Base-by-base conservation (phyloP, 2,329 filamentous ascomycete genomes). In the Botrytis fragariae region DNA sequence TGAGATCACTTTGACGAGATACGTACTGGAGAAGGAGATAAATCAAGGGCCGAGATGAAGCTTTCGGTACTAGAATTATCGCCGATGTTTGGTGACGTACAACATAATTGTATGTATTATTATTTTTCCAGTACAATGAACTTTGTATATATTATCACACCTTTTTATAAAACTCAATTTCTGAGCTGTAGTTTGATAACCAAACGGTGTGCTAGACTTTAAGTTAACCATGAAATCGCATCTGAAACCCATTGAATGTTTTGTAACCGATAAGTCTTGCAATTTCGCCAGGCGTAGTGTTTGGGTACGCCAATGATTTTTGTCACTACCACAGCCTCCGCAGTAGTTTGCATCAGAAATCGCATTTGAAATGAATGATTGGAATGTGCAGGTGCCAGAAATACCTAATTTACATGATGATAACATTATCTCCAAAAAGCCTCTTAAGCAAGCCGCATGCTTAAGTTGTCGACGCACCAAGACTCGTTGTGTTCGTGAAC, bases 381-480 rank as follows among this genome's bases (percentile, higher is more conserved):
- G 37, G 39, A n/a, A 45, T 29, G 35, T 25, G 12, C 62, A 57
- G 45, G 71, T 59, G 32, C 37, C 51, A 48, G 71, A 32, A 39
- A 32, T 45, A 29, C 20, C 57, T 29, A 42, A 18, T 29, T 8
- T 60, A 5, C 32, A 37, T 35, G 18, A 54, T 32, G 35, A n/a
- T 25, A 69, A 29, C 44, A 37, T 42, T 32, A 39, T 65, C 39
- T 8, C 62, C 5, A 54, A 51, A 37, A 45, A 54, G n/a, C n/a
- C 39, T n/a, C 35, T 7, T 5, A 80, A 80, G 69, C 79, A 81
- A 71, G 87, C 89, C 16, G 89, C 89, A 59, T 91, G 90, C 80
- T 83, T 91, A 57, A 87, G 86, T 74, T 92, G 90, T 79, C 86
- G 90, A 73, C 85, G 86, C 77, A 91, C 89, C 82, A 92, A 92